Evolutionary conservation across 2,329 filamentous ascomycete species (phyloP).

Genomic region (Aspergillus udagawae): DNA sequence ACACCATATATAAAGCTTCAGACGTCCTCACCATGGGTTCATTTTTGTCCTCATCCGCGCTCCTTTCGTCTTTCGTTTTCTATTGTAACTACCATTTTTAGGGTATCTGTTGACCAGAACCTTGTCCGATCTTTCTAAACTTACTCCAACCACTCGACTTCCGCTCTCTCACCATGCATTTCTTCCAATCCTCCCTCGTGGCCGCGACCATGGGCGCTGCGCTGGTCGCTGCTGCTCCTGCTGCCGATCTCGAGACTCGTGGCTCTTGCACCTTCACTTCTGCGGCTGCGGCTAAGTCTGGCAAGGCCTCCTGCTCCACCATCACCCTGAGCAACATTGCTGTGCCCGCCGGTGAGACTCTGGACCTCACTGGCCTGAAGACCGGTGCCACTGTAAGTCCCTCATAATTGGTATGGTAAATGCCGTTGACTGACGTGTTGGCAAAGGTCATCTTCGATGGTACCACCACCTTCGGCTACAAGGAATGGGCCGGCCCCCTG

Average conservation of each 20-base stretch:
- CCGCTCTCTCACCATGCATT: conserved; percentile 10
- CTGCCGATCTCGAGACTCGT: conserved; percentile 17
- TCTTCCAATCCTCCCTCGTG: conserved; percentile 8
- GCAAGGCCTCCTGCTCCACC: conserved; percentile 51
- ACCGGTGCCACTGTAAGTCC: conserved; percentile 45
- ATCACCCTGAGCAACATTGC: conserved; percentile 52
- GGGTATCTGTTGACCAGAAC: not conserved
- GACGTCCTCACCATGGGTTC: not conserved
- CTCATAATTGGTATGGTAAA: not conserved
- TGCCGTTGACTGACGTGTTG: not conserved
- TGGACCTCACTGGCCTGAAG: conserved; percentile 54
- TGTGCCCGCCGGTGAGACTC: conserved; percentile 56
- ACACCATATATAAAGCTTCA: not conserved
- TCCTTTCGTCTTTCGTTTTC: not conserved
- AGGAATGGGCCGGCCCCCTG: conserved; percentile 62
- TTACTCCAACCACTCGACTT: not conserved
- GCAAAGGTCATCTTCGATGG: conserved; percentile 57
- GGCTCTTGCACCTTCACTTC: conserved; percentile 54
- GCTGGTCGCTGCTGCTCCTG: conserved; percentile 18
- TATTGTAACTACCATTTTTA: not conserved
- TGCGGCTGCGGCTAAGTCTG: conserved; percentile 42
- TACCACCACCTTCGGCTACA: conserved; percentile 61
- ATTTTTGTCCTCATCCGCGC: not conserved
- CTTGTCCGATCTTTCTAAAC: not conserved
- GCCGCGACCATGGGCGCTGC: conserved; percentile 12